These are phyloP conservation scores for Telfairia occidentalis DNA, from an alignment of 331 rosid genomes.

Conservation along the genomic window DNA sequence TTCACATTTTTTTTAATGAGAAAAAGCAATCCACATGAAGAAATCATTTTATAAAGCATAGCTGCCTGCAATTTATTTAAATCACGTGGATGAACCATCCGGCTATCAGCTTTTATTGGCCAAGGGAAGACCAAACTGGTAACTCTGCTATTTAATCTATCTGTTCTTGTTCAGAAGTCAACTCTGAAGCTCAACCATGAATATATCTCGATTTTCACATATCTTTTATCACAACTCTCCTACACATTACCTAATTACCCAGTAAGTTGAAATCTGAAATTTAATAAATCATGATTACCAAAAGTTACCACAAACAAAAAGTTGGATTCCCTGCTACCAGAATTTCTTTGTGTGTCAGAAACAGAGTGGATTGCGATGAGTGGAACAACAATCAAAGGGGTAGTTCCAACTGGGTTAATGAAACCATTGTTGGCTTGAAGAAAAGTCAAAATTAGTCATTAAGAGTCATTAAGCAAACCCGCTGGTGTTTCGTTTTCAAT, in stretches of 20 bases:
- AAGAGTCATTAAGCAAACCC: not conserved
- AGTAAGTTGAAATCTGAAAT: not conserved
- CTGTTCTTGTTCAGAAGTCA: not conserved
- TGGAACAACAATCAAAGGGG: not conserved
- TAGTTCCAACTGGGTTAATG: not conserved
- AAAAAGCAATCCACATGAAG: not conserved
- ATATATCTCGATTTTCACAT: not conserved
- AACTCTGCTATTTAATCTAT: not conserved
- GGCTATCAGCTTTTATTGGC: not conserved
- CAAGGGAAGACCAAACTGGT: not conserved
- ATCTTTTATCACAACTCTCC: not conserved
- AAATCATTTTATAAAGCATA: not conserved
- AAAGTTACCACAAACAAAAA: not conserved
- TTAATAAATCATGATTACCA: not conserved
- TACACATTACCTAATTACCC: not conserved
- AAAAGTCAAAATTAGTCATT: not conserved
- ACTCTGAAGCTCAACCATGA: not conserved
- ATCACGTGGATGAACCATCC: not conserved
- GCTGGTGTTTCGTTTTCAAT: not conserved
- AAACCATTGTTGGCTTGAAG: not conserved
- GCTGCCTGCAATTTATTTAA: not conserved
- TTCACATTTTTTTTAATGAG: no score
- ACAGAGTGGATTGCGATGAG: not conserved
- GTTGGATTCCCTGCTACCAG: not conserved
- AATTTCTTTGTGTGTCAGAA: not conserved